Percentiles rank a stretch among this genome's conserved stretches.
Conservation (phyloP, 2,329 filamentous ascomycete species). For the Lecanosticta acicola region DNA sequence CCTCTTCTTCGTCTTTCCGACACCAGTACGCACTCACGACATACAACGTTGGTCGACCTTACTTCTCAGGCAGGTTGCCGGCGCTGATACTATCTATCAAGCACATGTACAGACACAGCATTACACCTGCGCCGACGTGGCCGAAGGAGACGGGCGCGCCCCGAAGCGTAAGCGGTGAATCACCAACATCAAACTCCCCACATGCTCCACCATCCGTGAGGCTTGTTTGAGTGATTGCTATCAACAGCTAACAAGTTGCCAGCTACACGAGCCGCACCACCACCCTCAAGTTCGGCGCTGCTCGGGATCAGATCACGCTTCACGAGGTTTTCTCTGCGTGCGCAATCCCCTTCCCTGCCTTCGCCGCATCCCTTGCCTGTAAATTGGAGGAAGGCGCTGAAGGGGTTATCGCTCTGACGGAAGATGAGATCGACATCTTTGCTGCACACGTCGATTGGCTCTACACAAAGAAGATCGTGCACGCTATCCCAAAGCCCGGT, state of each 20-base stretch:
- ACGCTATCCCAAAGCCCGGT: background rate
- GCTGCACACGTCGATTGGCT: conserved; percentile 14
- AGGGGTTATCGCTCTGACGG: conserved; percentile 7
- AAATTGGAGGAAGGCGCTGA: conserved; percentile 4
- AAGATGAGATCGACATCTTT: conserved; percentile 4
- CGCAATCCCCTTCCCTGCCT: conserved; percentile 8
- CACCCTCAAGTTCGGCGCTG: conserved; percentile 1
- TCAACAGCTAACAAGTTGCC: background rate
- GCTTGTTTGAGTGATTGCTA: background rate
- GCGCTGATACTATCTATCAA: no score
- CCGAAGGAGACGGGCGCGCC: no score
- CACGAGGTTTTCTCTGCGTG: conserved; percentile 13
- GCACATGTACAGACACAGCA: no score
- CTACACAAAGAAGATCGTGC: background rate
- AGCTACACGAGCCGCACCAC: conserved; percentile 10
- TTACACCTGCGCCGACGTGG: no score
- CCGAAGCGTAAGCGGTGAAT: no score
- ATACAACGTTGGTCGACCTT: no score
- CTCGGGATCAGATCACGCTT: background rate
- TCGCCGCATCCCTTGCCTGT: conserved; percentile 4
- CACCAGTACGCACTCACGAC: no score
- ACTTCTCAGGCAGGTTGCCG: no score
- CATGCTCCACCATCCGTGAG: no score
- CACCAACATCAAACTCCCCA: conserved; percentile 1
- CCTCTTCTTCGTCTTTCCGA: no score